Evolutionary conservation across 257 asterid genomes (phyloP).

Genomic region (Galeopsis tetrahit): DNA sequence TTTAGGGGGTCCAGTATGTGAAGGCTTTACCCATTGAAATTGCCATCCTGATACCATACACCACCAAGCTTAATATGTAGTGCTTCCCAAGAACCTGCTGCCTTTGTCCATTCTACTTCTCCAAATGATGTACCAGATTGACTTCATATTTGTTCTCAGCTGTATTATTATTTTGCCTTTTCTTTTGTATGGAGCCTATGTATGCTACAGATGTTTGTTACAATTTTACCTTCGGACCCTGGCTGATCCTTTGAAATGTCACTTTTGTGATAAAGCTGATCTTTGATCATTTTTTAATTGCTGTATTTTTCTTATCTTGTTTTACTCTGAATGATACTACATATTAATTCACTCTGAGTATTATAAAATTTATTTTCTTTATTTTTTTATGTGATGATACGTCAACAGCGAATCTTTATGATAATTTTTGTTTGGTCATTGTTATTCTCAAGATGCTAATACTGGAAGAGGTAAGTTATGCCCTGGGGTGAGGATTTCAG

Average conservation of each 20-base stretch:
- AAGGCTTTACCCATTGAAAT: conserved; percentile 67
- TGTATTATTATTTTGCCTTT: conserved; percentile 44
- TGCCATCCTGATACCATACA: conserved; percentile 69
- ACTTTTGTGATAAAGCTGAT: conserved; percentile 28
- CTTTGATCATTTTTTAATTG: conserved; percentile 21
- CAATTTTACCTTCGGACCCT: conserved; percentile 25
- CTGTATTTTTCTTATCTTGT: conserved; percentile 1
- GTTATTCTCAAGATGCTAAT: conserved; percentile 32
- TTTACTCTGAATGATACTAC: background rate
- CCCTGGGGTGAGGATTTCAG: conserved; percentile 35
- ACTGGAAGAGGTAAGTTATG: conserved; percentile 30
- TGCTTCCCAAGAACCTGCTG: conserved; percentile 76
- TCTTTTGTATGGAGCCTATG: conserved; percentile 32
- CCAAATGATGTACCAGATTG: conserved; percentile 56
- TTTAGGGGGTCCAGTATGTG: conserved; percentile 78
- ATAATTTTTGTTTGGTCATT: conserved; percentile 35
- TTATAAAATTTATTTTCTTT: conserved; percentile 2
- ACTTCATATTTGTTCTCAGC: conserved; percentile 46
- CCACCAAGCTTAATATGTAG: conserved; percentile 63
- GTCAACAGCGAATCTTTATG: conserved; percentile 25
- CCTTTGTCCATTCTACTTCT: conserved; percentile 55
- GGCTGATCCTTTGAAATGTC: conserved; percentile 25
- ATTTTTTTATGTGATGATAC: conserved; percentile 19
- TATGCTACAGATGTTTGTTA: conserved; percentile 32
- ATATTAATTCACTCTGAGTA: background rate